These are phyloP conservation scores for Sarocladium brachiariae DNA, from an alignment of 2,329 filamentous ascomycete species.

Conservation along the genomic window DNA sequence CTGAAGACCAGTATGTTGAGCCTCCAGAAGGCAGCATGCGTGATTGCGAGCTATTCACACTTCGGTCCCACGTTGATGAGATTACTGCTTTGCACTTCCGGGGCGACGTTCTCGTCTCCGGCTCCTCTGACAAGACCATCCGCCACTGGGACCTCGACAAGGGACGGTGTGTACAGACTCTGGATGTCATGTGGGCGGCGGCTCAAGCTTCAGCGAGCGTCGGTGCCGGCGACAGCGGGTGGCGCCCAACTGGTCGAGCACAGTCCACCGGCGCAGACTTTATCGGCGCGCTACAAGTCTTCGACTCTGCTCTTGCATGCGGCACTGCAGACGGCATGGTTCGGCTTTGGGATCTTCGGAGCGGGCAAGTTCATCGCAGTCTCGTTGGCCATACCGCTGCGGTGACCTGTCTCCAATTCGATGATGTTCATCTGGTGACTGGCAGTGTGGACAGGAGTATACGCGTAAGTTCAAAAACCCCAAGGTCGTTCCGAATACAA, in stretches of 20 bases:
- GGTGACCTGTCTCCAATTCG: conserved; percentile 91
- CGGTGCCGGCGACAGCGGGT: conserved; percentile 53
- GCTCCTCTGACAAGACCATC: conserved; percentile 93
- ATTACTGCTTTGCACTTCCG: conserved; percentile 90
- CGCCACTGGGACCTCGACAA: conserved; percentile 97
- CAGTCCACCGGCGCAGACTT: conserved; percentile 70
- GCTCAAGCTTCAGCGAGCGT: conserved; percentile 75
- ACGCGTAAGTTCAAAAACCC: conserved; percentile 67
- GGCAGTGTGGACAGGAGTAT: conserved; percentile 90
- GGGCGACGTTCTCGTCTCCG: conserved; percentile 84
- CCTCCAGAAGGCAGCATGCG: conserved; percentile 74
- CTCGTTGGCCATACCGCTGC: conserved; percentile 92
- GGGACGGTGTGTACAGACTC: conserved; percentile 92
- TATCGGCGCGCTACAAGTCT: conserved; percentile 89
- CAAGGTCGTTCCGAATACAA: no score
- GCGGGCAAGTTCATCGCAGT: conserved; percentile 93
- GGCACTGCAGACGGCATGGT: conserved; percentile 98
- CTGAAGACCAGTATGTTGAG: conserved; percentile 60
- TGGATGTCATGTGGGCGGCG: conserved; percentile 97
- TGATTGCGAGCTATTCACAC: conserved; percentile 81
- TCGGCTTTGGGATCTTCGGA: conserved; percentile 89
- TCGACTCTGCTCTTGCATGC: conserved; percentile 90
- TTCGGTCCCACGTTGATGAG: conserved; percentile 88
- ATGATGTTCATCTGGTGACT: conserved; percentile 90
- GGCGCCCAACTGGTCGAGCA: conserved; percentile 66